Base-by-base conservation (phyloP, 1,284 basidiomycete genomes). In the Malassezia restricta region DNA sequence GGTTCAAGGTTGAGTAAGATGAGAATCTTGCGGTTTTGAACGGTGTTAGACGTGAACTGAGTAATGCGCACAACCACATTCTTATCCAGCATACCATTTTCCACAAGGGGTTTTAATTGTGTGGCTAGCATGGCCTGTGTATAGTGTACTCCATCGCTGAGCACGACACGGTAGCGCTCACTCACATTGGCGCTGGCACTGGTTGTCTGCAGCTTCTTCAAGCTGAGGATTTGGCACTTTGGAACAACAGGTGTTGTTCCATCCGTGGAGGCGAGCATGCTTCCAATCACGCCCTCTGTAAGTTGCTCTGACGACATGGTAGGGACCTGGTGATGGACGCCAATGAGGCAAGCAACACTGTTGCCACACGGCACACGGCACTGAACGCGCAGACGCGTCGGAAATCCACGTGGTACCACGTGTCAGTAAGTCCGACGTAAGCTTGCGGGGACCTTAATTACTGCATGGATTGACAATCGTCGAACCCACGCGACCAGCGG, bases 81-180 rank as follows among this genome's bases (percentile, higher is more conserved):
- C 69, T 85, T 87, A 44, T 77, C 75, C 43, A 98, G 77, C 8
- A 78, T 68, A n/a, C 82, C 80, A 1, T 81, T 78, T 24, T 83
- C 79, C 31, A 94, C 83, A 58, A 87, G 75, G 15, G 79, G 66
- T 67, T 95, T 95, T 47, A 91, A 79, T 72, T 90, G 86, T 0
- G 91, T 94, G 4, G 89, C 87, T 37, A 98, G 79, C 94, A 99
- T 96, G 30, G 86, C 83, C 46, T 73, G 70, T 1, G 62, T 61
- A 42, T 66, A 73, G 52, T 69, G 58, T 14, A 64, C 44, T 39
- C 70, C 70, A 46, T 73, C 70, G 40, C 68, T 71, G 17, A 73
- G 56, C 49, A 73, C 71, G 58, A 70, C 61, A 45, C 70, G 62
- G 51, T 65, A 73, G 7, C 70, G 61, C 42, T 71, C 68, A 50